Percentiles rank a stretch among this genome's conserved stretches.
These are phyloP conservation scores for Diaporthe eres DNA, from an alignment of 2,329 filamentous ascomycete genomes.

Conservation along the genomic window DNA sequence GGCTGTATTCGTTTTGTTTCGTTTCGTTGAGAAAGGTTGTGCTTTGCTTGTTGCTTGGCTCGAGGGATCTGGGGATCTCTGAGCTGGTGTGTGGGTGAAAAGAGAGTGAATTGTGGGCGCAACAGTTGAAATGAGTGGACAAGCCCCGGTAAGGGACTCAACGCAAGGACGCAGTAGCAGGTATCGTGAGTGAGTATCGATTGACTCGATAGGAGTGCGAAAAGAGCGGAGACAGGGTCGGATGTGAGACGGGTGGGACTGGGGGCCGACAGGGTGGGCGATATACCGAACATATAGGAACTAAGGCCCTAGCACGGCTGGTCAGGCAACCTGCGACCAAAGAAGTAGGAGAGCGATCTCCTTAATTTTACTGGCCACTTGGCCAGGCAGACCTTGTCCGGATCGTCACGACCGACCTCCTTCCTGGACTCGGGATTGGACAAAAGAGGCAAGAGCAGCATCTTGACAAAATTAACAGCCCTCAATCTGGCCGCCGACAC, in stretches of 20 bases:
- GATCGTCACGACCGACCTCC: conserved; percentile 9
- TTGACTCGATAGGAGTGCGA: conserved; percentile 1
- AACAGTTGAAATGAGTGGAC: conserved; percentile 25
- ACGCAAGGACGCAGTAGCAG: neutral
- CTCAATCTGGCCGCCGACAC: neutral
- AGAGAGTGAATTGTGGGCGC: neutral
- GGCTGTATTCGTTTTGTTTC: neutral
- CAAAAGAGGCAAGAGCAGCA: conserved; percentile 32
- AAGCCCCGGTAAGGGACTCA: conserved; percentile 15
- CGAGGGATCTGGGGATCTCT: neutral
- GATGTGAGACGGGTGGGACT: conserved; percentile 23
- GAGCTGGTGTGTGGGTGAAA: neutral
- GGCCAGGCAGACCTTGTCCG: conserved; percentile 27
- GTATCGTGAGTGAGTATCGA: conserved; percentile 28
- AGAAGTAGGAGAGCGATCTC: conserved; percentile 28
- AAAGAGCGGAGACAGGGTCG: conserved; percentile 24
- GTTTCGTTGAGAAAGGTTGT: neutral
- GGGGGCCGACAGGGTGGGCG: conserved; percentile 8
- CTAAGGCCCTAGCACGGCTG: conserved; percentile 6
- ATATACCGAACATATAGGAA: conserved; percentile 25
- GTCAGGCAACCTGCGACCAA: conserved; percentile 26
- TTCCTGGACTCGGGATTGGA: conserved; percentile 26
- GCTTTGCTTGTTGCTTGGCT: conserved; percentile 5
- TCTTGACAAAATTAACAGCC: conserved; percentile 22
- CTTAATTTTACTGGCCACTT: conserved; percentile 36